Percentiles rank a stretch among this genome's conserved stretches.
Conservation (phyloP, 495 filamentous ascomycete genomes). For the Polyplosphaeria fusca region DNA sequence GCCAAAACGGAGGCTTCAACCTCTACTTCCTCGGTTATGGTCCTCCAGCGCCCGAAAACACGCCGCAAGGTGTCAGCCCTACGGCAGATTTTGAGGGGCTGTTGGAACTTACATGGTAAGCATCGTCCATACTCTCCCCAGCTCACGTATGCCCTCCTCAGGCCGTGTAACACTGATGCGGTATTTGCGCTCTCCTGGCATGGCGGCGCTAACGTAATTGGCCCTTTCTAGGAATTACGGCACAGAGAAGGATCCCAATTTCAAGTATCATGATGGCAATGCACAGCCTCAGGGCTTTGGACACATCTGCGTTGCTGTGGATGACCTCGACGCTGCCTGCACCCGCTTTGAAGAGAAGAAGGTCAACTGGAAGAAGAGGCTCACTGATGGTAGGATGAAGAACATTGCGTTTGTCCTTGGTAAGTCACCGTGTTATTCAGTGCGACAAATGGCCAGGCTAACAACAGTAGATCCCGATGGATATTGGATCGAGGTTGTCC, state of each 20-base stretch:
- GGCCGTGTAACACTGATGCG: no score
- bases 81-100: slow-evolving; percentile 73
- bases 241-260: slow-evolving; percentile 81
- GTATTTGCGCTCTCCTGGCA: no score
- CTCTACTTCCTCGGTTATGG: slow-evolving; percentile 90
- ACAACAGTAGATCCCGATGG: slow-evolving; percentile 69
- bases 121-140: no score
- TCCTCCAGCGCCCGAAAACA: slow-evolving; percentile 50
- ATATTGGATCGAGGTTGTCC: slow-evolving; percentile 89
- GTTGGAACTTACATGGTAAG: slow-evolving; percentile 89
- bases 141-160: no score
- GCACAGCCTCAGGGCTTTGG: slow-evolving; percentile 89
- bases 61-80: slow-evolving; percentile 51
- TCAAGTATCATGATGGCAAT: slow-evolving; percentile 92
- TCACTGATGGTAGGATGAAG: slow-evolving; percentile 90
- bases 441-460: no score
- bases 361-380: slow-evolving; percentile 89
- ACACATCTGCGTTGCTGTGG: slow-evolving; percentile 85
- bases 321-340: slow-evolving; percentile 83
- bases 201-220: no score
- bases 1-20: slow-evolving; percentile 70
- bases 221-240: no score
- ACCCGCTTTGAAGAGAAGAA: slow-evolving; percentile 75
- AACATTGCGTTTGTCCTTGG: slow-evolving; percentile 84
- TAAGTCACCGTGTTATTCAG: slow-evolving; percentile 23